These are phyloP conservation scores for Nemania bipapillata DNA, from an alignment of 2,329 filamentous ascomycete genomes.

Conservation along the genomic window DNA sequence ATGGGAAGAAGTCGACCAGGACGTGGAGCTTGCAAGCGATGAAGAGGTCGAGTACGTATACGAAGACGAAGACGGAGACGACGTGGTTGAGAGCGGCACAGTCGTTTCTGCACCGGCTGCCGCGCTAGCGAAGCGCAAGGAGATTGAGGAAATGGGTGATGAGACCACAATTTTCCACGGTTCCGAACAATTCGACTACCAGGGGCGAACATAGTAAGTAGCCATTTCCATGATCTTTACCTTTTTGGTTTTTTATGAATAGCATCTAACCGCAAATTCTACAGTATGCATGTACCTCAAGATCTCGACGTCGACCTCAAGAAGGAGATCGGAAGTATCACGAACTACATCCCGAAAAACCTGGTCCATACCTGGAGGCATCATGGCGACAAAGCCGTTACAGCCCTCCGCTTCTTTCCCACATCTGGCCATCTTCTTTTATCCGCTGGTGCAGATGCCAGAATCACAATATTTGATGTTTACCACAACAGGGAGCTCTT, in stretches of 20 bases:
- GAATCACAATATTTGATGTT: conserved; percentile 92
- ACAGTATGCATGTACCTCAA: conserved; percentile 87
- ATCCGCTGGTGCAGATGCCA: conserved; percentile 88
- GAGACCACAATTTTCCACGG: conserved; percentile 93
- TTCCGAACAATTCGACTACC: conserved; percentile 85
- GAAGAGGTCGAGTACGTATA: conserved; percentile 82
- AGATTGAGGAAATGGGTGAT: conserved; percentile 69
- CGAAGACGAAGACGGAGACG: conserved; percentile 74
- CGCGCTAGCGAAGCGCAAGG: conserved; percentile 66
- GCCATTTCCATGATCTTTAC: too few species aligned
- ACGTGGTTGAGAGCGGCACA: conserved; percentile 72
- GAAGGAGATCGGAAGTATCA: conserved; percentile 80
- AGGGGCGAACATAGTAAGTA: conserved; percentile 80
- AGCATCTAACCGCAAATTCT: conserved; percentile 12
- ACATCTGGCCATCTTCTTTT: conserved; percentile 86
- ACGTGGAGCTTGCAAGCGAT: conserved; percentile 78
- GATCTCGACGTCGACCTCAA: conserved; percentile 86
- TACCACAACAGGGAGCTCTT: conserved; percentile 90
- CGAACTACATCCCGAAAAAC: conserved; percentile 96
- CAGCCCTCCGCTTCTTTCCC: conserved; percentile 89
- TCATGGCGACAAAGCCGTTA: conserved; percentile 83
- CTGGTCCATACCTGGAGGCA: conserved; percentile 88
- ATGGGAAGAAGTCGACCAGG: conserved; percentile 78
- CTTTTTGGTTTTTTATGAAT: not conserved
- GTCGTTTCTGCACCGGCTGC: conserved; percentile 66